Evolutionary conservation across 2,329 filamentous ascomycete species (phyloP).

Genomic region (Microdochium trichocladiopsis): DNA sequence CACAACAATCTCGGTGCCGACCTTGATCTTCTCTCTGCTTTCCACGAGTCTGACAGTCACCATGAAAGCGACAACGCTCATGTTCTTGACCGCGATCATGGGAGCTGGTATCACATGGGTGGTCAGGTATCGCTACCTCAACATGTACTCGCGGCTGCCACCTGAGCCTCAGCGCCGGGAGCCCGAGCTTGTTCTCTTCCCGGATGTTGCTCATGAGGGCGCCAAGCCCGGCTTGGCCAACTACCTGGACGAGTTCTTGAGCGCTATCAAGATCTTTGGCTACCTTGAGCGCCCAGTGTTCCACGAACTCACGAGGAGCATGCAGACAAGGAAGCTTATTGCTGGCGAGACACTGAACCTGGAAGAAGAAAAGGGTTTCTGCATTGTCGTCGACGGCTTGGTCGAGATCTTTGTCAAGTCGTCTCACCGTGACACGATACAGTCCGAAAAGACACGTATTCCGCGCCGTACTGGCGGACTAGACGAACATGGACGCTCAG

Average conservation of each 20-base stretch:
- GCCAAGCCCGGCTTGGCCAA: constrained; percentile 89
- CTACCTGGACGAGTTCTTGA: constrained; percentile 95
- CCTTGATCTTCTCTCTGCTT: constrained; percentile 62
- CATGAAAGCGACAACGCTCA: constrained; percentile 94
- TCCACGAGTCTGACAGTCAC: constrained; percentile 82
- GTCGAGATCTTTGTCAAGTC: constrained; percentile 99
- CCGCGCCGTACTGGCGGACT: neutral
- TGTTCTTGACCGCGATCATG: constrained; percentile 69
- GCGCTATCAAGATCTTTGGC: constrained; percentile 97
- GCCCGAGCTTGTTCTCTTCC: constrained; percentile 90
- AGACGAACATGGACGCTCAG: constrained; percentile 48
- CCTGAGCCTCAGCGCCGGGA: constrained; percentile 95
- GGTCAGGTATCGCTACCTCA: constrained; percentile 89
- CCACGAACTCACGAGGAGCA: constrained; percentile 92
- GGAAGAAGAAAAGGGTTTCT: constrained; percentile 97
- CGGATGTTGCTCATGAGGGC: constrained; percentile 83
- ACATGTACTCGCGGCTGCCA: constrained; percentile 91
- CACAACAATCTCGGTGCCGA: constrained; percentile 81
- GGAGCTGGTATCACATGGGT: constrained; percentile 90
- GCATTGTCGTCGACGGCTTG: constrained; percentile 89
- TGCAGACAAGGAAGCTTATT: constrained; percentile 96
- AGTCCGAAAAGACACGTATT: constrained; percentile 44
- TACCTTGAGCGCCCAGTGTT: constrained; percentile 96
- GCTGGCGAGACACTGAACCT: constrained; percentile 91
- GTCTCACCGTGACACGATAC: constrained; percentile 47